These are phyloP conservation scores for Bacterosira constricta DNA, from an alignment of 108 stramenopile genomes.

Conservation along the genomic window DNA sequence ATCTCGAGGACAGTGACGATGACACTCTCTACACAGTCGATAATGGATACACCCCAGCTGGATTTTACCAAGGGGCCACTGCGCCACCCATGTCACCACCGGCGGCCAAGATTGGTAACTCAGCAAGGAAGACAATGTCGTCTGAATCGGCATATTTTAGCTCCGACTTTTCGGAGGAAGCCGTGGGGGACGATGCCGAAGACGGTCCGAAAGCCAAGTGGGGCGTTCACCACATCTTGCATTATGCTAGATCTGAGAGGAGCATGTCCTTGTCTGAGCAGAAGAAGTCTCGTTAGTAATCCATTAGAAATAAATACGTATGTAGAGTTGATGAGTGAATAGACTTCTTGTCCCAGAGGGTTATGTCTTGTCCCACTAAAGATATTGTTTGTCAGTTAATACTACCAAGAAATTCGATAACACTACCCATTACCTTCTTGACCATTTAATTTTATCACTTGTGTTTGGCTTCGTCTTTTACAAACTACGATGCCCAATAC, in stretches of 20 bases:
- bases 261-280: constrained; percentile 3
- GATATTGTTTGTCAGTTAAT: too few species aligned
- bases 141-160: too few species aligned
- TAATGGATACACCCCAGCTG: not conserved
- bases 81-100: constrained; percentile 44
- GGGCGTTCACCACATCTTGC: constrained; percentile 40
- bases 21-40: constrained; percentile 11
- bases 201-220: constrained; percentile 28
- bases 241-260: constrained; percentile 38
- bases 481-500: too few species aligned
- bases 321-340: too few species aligned
- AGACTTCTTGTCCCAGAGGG: too few species aligned
- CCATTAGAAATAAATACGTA: too few species aligned
- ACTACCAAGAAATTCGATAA: too few species aligned
- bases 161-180: not conserved
- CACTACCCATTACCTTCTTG: too few species aligned
- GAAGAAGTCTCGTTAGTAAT: constrained; percentile 15
- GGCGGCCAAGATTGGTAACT: not conserved
- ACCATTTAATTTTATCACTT: too few species aligned
- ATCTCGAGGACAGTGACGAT: constrained; percentile 20
- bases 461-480: too few species aligned
- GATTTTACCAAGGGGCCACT: constrained; percentile 28
- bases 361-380: too few species aligned
- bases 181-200: constrained; percentile 11
- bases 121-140: not conserved